A percentile compares a stretch with the other conserved stretches of the same genome.
Evolutionary conservation across 805 yeast species (phyloP).

Genomic region (Candida ulmi): DNA sequence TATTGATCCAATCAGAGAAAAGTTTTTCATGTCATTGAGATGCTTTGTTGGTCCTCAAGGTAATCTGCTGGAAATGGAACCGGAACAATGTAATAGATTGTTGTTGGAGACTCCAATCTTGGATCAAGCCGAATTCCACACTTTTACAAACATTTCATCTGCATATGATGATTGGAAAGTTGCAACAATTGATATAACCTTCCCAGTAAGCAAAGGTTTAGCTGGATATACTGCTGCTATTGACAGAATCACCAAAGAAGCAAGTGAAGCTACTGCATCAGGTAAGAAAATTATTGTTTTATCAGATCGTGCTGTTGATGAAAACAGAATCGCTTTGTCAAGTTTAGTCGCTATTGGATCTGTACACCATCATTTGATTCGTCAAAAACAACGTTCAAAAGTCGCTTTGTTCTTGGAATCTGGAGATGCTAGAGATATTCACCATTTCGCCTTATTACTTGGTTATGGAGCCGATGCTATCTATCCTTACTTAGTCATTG

Average conservation of each 20-base stretch:
- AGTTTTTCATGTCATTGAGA: slow-evolving; percentile 93
- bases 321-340: slow-evolving; percentile 71
- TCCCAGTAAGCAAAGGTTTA: slow-evolving; percentile 74
- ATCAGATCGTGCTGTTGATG: slow-evolving; percentile 60
- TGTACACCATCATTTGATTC: slow-evolving; percentile 91
- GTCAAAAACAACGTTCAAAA: slow-evolving; percentile 93
- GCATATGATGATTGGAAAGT: slow-evolving; percentile 87
- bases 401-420: slow-evolving; percentile 90
- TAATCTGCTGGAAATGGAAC: slow-evolving; percentile 85
- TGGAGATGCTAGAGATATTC: slow-evolving; percentile 97
- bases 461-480: slow-evolving; percentile 98
- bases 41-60: slow-evolving; percentile 99
- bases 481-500: slow-evolving; percentile 90
- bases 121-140: slow-evolving; percentile 64
- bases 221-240: slow-evolving; percentile 80
- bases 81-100: slow-evolving; percentile 87
- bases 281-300: slow-evolving; percentile 70
- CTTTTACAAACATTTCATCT: slow-evolving; percentile 63
- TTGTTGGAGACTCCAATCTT: slow-evolving; percentile 79
- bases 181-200: slow-evolving; percentile 82
- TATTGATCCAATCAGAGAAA: slow-evolving; percentile 95
- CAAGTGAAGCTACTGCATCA: slow-evolving; percentile 76
- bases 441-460: slow-evolving; percentile 87
- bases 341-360: slow-evolving; percentile 94
- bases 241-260: slow-evolving; percentile 82